phyloP scores from a whole-genome alignment of 1,284 basidiomycete genomes.

The Papiliotrema fonsecae region DNA sequence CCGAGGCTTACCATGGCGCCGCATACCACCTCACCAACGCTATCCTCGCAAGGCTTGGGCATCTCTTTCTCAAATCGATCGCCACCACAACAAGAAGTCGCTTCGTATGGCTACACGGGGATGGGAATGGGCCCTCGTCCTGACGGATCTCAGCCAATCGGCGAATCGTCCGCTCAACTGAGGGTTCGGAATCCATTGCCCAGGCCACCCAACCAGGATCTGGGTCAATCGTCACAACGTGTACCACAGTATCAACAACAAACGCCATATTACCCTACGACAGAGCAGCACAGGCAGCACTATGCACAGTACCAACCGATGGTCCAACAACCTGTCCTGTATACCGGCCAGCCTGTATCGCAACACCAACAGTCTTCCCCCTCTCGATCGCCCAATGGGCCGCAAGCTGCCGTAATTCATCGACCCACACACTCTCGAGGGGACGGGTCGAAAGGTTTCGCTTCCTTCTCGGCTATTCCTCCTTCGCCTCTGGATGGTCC shows the following conservation, averaged over 20 bases:
- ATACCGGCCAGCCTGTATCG: no score
- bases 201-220: no score
- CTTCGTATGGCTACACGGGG: constrained; percentile 13
- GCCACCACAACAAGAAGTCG: constrained; percentile 8
- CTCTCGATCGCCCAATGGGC: background rate
- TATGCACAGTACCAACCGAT: no score
- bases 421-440: constrained; percentile 25
- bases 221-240: no score
- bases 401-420: constrained; percentile 19
- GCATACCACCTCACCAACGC: constrained; percentile 24
- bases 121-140: constrained; percentile 12
- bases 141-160: background rate
- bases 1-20: constrained; percentile 27
- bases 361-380: no score
- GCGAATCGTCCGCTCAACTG: background rate
- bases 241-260: no score
- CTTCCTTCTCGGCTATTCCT: constrained; percentile 22
- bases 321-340: no score
- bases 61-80: constrained; percentile 28
- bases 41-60: constrained; percentile 27
- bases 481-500: constrained; percentile 9
- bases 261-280: no score
- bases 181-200: background rate
- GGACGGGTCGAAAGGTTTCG: constrained; percentile 15
- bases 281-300: no score